Evolutionary conservation across 108 stramenopile species (phyloP).

Genomic region (Pseudonitzschia multiseries): DNA sequence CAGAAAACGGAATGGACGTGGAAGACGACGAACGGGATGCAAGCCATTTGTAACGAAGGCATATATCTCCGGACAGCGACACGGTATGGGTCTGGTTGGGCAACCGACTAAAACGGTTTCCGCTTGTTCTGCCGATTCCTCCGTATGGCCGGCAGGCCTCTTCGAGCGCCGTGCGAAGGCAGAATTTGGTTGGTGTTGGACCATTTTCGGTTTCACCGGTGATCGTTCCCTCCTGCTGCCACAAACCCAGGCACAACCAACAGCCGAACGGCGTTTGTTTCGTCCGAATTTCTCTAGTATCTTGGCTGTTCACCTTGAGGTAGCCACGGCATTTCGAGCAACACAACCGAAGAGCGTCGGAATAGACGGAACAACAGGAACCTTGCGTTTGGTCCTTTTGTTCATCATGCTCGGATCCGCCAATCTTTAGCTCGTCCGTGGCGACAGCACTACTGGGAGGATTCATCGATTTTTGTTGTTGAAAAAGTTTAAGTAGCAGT

Average conservation of each 20-base stretch:
- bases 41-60: constrained; percentile 21
- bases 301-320: background rate
- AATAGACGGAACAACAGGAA: background rate
- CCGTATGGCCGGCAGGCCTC: constrained; percentile 40
- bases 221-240: background rate
- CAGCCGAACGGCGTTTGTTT: background rate
- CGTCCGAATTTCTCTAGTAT: background rate
- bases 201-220: background rate
- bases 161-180: constrained; percentile 12
- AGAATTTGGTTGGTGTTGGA: background rate
- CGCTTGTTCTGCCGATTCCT: constrained; percentile 6
- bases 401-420: background rate
- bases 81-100: constrained; percentile 24
- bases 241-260: constrained; percentile 27
- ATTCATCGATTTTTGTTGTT: background rate
- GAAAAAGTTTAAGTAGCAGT: too few relatives aligned
- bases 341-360: background rate
- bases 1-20: constrained; percentile 7
- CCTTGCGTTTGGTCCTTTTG: background rate
- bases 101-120: constrained; percentile 27
- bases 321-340: constrained; percentile 10
- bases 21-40: constrained; percentile 3
- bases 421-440: background rate
- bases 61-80: constrained; percentile 41
- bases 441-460: background rate